A percentile compares a stretch with the other conserved stretches of the same genome.
Conservation (phyloP, 495 filamentous ascomycete species). For the Penicillium tannophilum region DNA sequence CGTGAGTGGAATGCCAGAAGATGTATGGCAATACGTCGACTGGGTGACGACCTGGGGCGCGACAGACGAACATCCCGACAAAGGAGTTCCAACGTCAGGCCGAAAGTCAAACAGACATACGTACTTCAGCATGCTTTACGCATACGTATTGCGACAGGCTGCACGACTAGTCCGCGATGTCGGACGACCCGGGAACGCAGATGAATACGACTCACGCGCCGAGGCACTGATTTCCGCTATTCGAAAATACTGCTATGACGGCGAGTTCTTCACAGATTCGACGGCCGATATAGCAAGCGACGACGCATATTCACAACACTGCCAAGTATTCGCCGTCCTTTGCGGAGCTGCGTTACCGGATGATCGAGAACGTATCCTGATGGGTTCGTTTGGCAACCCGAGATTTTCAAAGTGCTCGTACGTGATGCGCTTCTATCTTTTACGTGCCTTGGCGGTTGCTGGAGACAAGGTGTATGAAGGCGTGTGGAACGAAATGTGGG, state of each 20-base stretch:
- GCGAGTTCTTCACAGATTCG: constrained; percentile 35
- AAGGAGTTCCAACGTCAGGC: constrained; percentile 38
- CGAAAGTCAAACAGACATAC: constrained; percentile 31
- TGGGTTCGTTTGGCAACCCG: constrained; percentile 20
- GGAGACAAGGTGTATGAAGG: constrained; percentile 30
- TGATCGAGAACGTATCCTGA: constrained; percentile 21
- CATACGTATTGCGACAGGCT: constrained; percentile 31
- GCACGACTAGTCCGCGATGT: constrained; percentile 31
- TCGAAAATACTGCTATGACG: constrained; percentile 37
- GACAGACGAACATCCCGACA: constrained; percentile 36
- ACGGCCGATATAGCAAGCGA: constrained; percentile 30
- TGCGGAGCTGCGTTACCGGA: constrained; percentile 25
- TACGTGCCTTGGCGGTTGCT: constrained; percentile 34
- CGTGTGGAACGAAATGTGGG: constrained; percentile 31
- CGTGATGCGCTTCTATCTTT: constrained; percentile 43
- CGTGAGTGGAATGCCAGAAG: constrained; percentile 28
- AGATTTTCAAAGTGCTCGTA: constrained; percentile 40
- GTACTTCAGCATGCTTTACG: constrained; percentile 44
- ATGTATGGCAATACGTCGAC: constrained; percentile 44
- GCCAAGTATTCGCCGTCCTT: constrained; percentile 40
- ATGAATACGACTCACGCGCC: constrained; percentile 36
- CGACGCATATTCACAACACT: constrained; percentile 35
- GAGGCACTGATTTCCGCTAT: constrained; percentile 24
- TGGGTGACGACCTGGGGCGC: constrained; percentile 43
- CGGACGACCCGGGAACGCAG: constrained; percentile 32